Percentiles rank a stretch among this genome's conserved stretches.
Evolutionary conservation across 257 asterid genomes (phyloP).

Genomic region (Jacaranda copaia): DNA sequence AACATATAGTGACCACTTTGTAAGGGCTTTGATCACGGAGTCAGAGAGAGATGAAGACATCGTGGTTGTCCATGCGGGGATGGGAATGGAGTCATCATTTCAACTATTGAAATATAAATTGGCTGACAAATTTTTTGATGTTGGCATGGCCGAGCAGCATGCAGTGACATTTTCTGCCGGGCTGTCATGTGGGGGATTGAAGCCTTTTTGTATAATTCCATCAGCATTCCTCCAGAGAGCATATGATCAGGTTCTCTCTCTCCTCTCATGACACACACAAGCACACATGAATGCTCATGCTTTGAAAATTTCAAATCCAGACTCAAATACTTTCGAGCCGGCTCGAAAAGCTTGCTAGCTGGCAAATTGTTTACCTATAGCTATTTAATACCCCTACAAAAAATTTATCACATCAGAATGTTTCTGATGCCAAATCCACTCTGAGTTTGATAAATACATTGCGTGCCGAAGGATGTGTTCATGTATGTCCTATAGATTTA

Average conservation of each 20-base stretch:
- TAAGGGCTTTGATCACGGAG: constrained; percentile 70
- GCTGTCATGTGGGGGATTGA: constrained; percentile 80
- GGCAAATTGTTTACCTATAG: not conserved
- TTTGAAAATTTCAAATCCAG: no score
- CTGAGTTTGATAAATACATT: constrained; percentile 11
- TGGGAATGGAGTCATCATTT: constrained; percentile 85
- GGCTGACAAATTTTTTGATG: constrained; percentile 69
- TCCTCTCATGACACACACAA: not conserved
- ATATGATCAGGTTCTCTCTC: constrained; percentile 71
- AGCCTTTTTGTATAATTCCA: constrained; percentile 88
- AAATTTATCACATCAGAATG: not conserved
- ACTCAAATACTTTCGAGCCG: no score
- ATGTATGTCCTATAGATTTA: not conserved
- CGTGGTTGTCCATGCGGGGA: constrained; percentile 90
- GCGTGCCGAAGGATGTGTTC: not conserved
- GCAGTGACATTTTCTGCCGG: constrained; percentile 96
- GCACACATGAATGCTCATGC: no score
- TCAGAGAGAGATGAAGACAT: constrained; percentile 71
- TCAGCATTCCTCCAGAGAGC: constrained; percentile 93
- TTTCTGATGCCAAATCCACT: not conserved
- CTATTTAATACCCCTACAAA: constrained; percentile 9
- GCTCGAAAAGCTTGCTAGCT: no score
- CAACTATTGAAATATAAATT: constrained; percentile 56
- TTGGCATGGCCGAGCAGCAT: constrained; percentile 99
- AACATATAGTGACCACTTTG: constrained; percentile 73